Conservation (phyloP, 2,329 filamentous ascomycete genomes). For the Macrophomina pseudophaseolina region DNA sequence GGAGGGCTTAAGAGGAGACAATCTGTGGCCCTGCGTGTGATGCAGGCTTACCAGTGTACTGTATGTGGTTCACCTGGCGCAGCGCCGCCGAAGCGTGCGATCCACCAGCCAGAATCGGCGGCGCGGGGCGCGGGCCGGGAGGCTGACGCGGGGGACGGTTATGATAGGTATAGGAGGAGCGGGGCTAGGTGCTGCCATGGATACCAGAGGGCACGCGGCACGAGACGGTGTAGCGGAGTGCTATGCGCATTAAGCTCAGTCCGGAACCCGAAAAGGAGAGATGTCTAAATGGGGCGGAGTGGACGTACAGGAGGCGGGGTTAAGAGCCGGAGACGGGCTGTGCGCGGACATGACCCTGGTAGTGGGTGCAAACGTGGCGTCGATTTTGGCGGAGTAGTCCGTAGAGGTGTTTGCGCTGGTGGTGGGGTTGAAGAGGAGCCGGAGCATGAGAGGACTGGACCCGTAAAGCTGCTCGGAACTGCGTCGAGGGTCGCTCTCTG, state of each 20-base stretch:
- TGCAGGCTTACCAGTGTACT: background rate
- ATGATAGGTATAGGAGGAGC: background rate
- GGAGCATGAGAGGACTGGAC: background rate
- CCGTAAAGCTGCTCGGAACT: background rate
- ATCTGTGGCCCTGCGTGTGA: too few species aligned
- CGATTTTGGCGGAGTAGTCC: background rate
- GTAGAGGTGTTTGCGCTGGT: background rate
- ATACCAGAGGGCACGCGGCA: background rate
- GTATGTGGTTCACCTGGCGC: background rate
- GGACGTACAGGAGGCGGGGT: too few species aligned
- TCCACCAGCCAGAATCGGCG: background rate
- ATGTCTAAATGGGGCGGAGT: too few species aligned
- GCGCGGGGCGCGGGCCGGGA: background rate
- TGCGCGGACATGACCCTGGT: background rate
- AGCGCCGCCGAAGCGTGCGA: background rate
- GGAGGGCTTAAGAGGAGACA: too few species aligned
- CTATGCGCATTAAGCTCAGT: too few species aligned
- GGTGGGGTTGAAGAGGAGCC: background rate
- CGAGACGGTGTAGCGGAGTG: background rate
- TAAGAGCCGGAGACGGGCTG: background rate
- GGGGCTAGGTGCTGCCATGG: background rate
- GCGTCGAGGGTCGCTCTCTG: background rate
- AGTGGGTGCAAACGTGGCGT: background rate
- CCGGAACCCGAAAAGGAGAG: too few species aligned
- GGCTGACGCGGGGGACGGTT: background rate